Evolutionary conservation across 345 rosid genomes (phyloP).

Genomic region (Kandelia obovata): DNA sequence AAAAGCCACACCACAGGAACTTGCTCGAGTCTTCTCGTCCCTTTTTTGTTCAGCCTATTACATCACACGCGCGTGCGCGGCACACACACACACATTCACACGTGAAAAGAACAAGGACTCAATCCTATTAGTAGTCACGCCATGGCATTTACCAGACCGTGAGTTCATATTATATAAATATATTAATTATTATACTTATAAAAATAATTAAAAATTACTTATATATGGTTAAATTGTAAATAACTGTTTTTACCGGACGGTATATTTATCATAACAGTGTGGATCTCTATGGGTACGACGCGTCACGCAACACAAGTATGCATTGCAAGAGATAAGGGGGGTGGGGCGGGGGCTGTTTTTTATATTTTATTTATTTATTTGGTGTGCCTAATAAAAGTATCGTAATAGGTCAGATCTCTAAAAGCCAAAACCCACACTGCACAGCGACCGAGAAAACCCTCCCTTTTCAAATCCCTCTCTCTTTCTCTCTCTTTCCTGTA

Average conservation of each 20-base stretch:
- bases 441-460: not conserved
- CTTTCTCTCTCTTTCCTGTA: not conserved
- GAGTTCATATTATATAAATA: not conserved
- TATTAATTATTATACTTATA: too few species aligned
- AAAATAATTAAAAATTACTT: too few species aligned
- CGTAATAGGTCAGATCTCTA: not conserved
- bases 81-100: too few species aligned
- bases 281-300: too few species aligned
- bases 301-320: too few species aligned
- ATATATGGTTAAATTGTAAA: too few species aligned
- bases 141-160: too few species aligned
- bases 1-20: not conserved
- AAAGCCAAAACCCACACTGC: not conserved
- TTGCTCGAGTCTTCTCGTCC: slow-evolving; percentile 17
- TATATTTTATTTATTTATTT: not conserved
- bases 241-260: too few species aligned
- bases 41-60: not conserved
- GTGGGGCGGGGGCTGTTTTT: not conserved
- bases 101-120: not conserved
- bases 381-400: not conserved
- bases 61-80: not conserved
- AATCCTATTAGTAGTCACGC: too few species aligned
- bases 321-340: too few species aligned
- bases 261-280: too few species aligned
- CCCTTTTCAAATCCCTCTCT: not conserved